Evolutionary conservation across 345 rosid species (phyloP), one percentile per base, ranked within the genome.

Genomic region (Syzygium aqueum): DNA sequence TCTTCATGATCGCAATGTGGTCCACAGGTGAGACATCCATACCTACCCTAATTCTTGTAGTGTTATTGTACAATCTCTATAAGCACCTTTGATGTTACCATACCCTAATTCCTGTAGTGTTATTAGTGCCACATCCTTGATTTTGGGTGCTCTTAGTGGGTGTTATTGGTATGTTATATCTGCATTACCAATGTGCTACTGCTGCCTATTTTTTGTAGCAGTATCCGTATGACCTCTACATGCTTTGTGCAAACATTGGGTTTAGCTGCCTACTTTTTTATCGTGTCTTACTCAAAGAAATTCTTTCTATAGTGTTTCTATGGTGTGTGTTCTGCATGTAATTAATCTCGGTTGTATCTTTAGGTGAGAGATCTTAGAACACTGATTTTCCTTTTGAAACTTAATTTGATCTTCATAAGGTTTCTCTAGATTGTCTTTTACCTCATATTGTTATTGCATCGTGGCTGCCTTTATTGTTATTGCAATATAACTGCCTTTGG

Each of bases 1-100:
- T 93, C 98, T 97, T 88, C 99, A 97, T 85, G 96, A 95, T 53
- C 92, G 87, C 87, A 85, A 91, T 89, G 95, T 96, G 82, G 88
- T 97, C 88, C 99, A 96, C 37, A 78, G 89, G 89, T 88, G 85
- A 78, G 87, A 56, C 84, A 51, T 85, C 53, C 63, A 28, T 52
- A 16, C 30, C 11, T 84, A 9, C 33, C 59, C 25, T 84, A 53
- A 84, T 84, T 53, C 85, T 43, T 30, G 53, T 84, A 84, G 25
- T 67, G 80, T 67, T 17, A 67, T 67, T 67, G 10, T 2, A 65
- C 78, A 16, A 65, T 65, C 40, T 65, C 78, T 65, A 30, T 65
- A 65, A 40, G 80, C 80, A 33, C 46, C 46, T 67, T 33, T 67
- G 46, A 65, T 65, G 43, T 30, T 30, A 30, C 43, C 7, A 65